These are phyloP conservation scores for Trichaptum fuscoviolaceum DNA, from an alignment of 768 basidiomycete species.

Conservation along the genomic window DNA sequence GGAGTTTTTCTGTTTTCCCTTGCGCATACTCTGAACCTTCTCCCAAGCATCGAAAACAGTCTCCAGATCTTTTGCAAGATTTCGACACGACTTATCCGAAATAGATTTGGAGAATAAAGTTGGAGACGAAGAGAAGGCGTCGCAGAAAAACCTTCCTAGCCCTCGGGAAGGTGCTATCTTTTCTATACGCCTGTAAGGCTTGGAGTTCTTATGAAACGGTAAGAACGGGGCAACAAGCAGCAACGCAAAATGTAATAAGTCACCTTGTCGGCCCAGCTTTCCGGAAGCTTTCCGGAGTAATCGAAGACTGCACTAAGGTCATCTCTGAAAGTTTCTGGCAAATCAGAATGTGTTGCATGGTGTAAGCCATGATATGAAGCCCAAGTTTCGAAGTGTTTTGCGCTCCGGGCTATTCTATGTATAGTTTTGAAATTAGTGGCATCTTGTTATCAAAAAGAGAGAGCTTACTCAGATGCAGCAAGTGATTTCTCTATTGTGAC, in stretches of 20 bases:
- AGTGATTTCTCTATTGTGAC: background rate
- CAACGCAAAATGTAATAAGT: background rate
- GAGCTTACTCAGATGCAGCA: background rate
- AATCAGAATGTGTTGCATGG: constrained; percentile 41
- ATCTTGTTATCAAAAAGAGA: background rate
- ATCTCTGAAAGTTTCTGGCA: constrained; percentile 33
- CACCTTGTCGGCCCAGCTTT: constrained; percentile 40
- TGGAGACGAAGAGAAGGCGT: constrained; percentile 30
- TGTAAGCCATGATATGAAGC: constrained; percentile 42
- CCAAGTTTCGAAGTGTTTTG: constrained; percentile 48
- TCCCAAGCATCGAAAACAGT: constrained; percentile 42
- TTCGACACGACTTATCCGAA: constrained; percentile 15
- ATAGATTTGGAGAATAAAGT: constrained; percentile 32
- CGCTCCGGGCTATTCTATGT: constrained; percentile 43
- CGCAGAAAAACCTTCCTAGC: constrained; percentile 27
- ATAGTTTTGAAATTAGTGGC: background rate
- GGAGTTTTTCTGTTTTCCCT: constrained; percentile 42
- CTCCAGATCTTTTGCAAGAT: constrained; percentile 32
- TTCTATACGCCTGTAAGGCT: background rate
- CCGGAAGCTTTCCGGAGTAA: constrained; percentile 30
- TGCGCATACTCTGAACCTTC: constrained; percentile 36
- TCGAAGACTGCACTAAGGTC: constrained; percentile 37
- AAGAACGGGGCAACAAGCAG: background rate
- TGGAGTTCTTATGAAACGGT: background rate
- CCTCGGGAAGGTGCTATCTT: constrained; percentile 14